Base-by-base conservation (phyloP, 2,329 filamentous ascomycete genomes). In the Trichoderma breve region DNA sequence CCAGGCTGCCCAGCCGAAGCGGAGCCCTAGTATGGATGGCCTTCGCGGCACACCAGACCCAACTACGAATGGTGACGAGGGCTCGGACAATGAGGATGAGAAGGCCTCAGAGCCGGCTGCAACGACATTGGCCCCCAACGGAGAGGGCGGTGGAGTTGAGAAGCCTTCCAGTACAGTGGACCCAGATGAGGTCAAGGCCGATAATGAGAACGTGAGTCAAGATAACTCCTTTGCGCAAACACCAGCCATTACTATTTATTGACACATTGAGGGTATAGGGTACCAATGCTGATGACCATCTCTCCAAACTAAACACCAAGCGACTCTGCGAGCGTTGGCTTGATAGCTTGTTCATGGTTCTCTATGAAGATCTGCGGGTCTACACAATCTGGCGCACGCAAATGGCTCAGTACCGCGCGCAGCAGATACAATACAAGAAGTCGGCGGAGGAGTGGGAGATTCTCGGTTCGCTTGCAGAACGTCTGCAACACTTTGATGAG, bases 301-400 rank as follows among this genome's bases (percentile, higher is more conserved):
- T 97, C 76, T 95, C 94, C 7, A 93, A 95, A 76, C 94, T 99
- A 79, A 96, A 97, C 80, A 97, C 98, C 82, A 99, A 99, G 84
- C 92, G 96, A 1, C 89, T 99, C 1, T 99, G 96, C 79, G 96
- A 99, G 82, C 91, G 96, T 76, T 99, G 96, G 96, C 88, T 99
- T 3, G 96, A 99, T 82, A 98, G 97, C 78, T 87, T 99, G 26
- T 99, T 99, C 84, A 99, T 99, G 96, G 96, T 98, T 0, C 87
- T 99, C 3, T 99, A 99, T 81, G 96, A 99, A 81, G 96, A 99
- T 79, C 88, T 99, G 21, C 93, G 96, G 64, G 95, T 99, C 60
- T 99, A 99, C 85, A 99, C 96, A 14, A 99, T 99, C 81, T 99
- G 96, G 96, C 92, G 96, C 71, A 98, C 96, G 0, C 96, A 99